Evolutionary conservation across 371 early-diverging fungal species (phyloP).

Genomic region (Syncephalastrum sp.): DNA sequence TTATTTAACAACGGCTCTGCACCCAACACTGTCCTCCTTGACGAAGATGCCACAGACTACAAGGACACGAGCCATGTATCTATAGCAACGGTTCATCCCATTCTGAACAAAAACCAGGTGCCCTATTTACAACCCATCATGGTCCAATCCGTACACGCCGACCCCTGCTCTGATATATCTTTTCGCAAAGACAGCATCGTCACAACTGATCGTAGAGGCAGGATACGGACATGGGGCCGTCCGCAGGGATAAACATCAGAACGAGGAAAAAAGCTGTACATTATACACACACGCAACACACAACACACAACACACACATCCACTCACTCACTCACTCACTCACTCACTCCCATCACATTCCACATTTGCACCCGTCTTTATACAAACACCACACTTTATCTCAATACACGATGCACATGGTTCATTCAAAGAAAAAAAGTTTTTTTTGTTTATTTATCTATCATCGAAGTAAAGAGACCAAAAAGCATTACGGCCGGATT

Average conservation of each 20-base stretch:
- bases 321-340: too few relatives aligned
- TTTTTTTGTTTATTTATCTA: too few relatives aligned
- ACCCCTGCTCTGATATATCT: slow-evolving; percentile 68
- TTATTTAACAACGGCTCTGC: slow-evolving; percentile 14
- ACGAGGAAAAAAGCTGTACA: not conserved
- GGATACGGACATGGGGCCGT: slow-evolving; percentile 76
- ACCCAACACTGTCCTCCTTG: not conserved
- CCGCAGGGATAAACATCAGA: slow-evolving; percentile 13
- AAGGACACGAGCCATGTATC: slow-evolving; percentile 15
- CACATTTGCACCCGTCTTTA: too few relatives aligned
- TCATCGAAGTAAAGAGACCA: too few relatives aligned
- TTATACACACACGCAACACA: not conserved
- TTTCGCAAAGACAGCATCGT: slow-evolving; percentile 77
- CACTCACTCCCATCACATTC: too few relatives aligned
- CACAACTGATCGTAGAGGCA: slow-evolving; percentile 82
- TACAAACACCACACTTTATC: too few relatives aligned
- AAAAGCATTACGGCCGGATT: too few relatives aligned
- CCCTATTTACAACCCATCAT: slow-evolving; percentile 79
- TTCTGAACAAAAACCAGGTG: slow-evolving; percentile 67
- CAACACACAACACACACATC: too few relatives aligned
- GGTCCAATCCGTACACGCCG: slow-evolving; percentile 67
- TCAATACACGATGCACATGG: too few relatives aligned
- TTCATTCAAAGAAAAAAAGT: too few relatives aligned
- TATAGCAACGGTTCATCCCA: slow-evolving; percentile 53
- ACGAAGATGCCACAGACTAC: slow-evolving; percentile 8